phyloP scores from a whole-genome alignment of 2,329 filamentous ascomycete genomes.

The Verticillium dahliae region DNA sequence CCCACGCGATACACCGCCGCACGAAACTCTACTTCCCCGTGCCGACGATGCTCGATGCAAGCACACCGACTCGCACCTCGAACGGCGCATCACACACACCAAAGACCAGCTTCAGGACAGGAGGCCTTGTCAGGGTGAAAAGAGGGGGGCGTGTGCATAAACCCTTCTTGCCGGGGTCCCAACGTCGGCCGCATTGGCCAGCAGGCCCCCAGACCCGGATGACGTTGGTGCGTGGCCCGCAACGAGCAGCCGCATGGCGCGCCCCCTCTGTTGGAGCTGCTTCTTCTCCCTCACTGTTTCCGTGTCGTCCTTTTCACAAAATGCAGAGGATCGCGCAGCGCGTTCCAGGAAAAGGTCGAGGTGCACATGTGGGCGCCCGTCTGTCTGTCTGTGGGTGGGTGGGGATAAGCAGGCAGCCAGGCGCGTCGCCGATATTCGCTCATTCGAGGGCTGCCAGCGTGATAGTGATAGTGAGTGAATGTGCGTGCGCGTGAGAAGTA shows the following conservation, averaged over 20 bases:
- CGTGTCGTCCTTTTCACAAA: too few relatives aligned
- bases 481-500: too few relatives aligned
- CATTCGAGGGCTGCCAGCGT: neutral
- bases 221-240: neutral
- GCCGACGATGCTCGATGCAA: too few relatives aligned
- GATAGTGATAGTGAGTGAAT: neutral
- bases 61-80: neutral
- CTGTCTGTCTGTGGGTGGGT: neutral
- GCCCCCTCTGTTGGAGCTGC: neutral
- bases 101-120: neutral
- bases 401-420: neutral
- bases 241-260: neutral
- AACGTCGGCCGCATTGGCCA: neutral
- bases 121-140: neutral
- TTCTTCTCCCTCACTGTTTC: neutral
- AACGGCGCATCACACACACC: neutral
- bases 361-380: too few relatives aligned
- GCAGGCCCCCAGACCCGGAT: neutral
- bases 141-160: neutral
- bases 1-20: too few relatives aligned
- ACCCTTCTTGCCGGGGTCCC: neutral
- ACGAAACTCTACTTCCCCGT: too few relatives aligned
- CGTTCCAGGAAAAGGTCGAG: too few relatives aligned
- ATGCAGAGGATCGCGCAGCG: too few relatives aligned
- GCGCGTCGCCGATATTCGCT: neutral